Evolutionary conservation across 192 early-diverging fungal genomes (phyloP), one percentile per base, ranked within the genome.

Genomic region (Rhizoclosmatium sp.): DNA sequence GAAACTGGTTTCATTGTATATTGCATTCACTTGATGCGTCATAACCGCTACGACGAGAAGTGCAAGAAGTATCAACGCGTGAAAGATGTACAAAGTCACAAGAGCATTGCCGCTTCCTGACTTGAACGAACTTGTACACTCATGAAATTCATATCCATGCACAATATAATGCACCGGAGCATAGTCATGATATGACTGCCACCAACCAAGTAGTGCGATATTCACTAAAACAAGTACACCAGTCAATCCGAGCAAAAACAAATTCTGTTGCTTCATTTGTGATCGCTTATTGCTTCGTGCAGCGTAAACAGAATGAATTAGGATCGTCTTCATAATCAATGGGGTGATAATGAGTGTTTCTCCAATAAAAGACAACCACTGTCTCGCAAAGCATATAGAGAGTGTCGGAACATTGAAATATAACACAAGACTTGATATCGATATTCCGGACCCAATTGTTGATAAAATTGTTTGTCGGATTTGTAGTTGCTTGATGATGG

Each of bases 241-340:
- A 54, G 5, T 54, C 16, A 7, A 7, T 7, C 16, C 5, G 9
- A 16, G 16, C 51, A 54, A 54, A 54, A 12, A 65, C 12, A 12
- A 12, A 21, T 39, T 65, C 14, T 41, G 1, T 65, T 12, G 14
- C 2, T 39, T 5, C 19, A 65, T 65, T 65, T 23, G 9, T 39
- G 19, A 16, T 14, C 16, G 5, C 51, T 54, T 7, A 7, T 12
- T 16, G 16, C 9, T 54, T 16, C 16, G 5, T 16, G 5, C 16
- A 16, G 51, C 5, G 16, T 54, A 65, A 12, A 65, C 41, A 12
- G 62, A 12, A 41, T 41, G 31, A 2, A 65, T 23, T 14, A 40
- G 31, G n/a, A 65, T 12, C 2, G 21, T 65, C 41, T 65, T 65
- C 23, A 65, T 41, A 23, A 65, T 65, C 62, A 65, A 65, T 4